Base-by-base conservation (phyloP, 371 early-diverging fungal genomes). In the Catenaria anguillulae region DNA sequence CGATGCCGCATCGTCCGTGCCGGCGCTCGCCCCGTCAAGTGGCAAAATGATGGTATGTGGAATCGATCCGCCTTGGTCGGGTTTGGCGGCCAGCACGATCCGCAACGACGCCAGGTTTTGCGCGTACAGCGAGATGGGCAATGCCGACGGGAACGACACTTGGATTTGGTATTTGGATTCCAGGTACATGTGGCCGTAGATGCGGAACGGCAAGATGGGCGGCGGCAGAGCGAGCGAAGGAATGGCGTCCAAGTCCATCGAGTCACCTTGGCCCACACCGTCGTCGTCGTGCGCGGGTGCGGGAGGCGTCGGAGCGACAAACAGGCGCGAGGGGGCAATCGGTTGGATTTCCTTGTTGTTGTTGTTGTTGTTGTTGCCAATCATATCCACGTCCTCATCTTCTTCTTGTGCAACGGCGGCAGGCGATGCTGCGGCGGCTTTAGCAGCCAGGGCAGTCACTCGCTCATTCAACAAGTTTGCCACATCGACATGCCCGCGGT, bases 131-230 rank as follows among this genome's bases (percentile, higher is more conserved):
- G 72, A 36, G 71, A 62, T 52, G 24, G 62, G n/a, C 72, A 71
- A 52, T 73, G 68, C 55, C 34, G 62, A 62, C 62, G 55, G 37
- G 67, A 66, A 29, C 33, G 64, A 62, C 56, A 93, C 76, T 66
- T 88, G 86, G 24, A 93, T 71, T 60, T 87, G 84, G 60, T 79
- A 82, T 62, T 89, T 88, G 66, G 86, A 82, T 66, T 91, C 92
- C 19, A 94, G 72, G 65, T 90, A 94, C 67, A 87, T 90, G 77
- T 95, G 94, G 24, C 95, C 96, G 68, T 93, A 93, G 60, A 92
- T 90, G 29, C 94, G 80, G 79, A 94, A 89, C 1, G 97, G 96
- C 42, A 97, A 87, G 58, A 97, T 89, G 13, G 97, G 97, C 23
- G 97, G 97, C 5, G 97, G 97, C 33, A 96, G 71, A 5, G 84